Base-by-base conservation (phyloP, 495 filamentous ascomycete species). In the Mycothermus thermophilus region DNA sequence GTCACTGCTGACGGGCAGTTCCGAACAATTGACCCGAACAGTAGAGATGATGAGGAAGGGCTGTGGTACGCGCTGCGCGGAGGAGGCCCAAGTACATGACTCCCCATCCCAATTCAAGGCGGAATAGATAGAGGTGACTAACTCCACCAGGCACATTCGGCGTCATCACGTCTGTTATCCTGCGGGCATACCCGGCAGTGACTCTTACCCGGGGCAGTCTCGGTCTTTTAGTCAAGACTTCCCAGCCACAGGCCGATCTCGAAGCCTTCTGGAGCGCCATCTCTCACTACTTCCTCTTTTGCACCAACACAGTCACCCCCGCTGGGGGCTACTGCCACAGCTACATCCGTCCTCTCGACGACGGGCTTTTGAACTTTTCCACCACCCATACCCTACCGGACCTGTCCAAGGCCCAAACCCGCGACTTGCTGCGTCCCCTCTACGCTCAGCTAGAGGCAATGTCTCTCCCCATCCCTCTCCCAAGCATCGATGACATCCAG, bases 41-140 rank as follows among this genome's bases (percentile, higher is more conserved):
- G n/a, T n/a, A n/a, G n/a, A n/a, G n/a, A n/a, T n/a, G n/a, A 54
- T 14, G 59, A 79, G 32, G 44, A 60, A 0, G 76, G 79, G 18
- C 52, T 79, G 7, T 80, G 74, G 58, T 79, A 62, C 63, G 77
- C 77, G 4, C 51, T 79, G 2, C 58, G 66, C 16, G 75, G 74
- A 5, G 71, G 72, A 3, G 75, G 73, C 3, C 65, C 59, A 7
- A 65, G 71, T 65, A 48, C 47, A 53, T 37, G 4, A 10, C 11
- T 13, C 1, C 2, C 3, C 11, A 27, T 6, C 18, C n/a, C n/a
- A n/a, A n/a, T n/a, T n/a, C n/a, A n/a, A 6, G 6, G 13, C 13
- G 10, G 14, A 18, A 0, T 18, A 3, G 2, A 24, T 5, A 14
- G 8, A 7, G 3, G n/a, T n/a, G n/a, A 14, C 31, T 33, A 9